Base-by-base conservation (phyloP, 257 asterid species). In the Capsicum rhomboideum region DNA sequence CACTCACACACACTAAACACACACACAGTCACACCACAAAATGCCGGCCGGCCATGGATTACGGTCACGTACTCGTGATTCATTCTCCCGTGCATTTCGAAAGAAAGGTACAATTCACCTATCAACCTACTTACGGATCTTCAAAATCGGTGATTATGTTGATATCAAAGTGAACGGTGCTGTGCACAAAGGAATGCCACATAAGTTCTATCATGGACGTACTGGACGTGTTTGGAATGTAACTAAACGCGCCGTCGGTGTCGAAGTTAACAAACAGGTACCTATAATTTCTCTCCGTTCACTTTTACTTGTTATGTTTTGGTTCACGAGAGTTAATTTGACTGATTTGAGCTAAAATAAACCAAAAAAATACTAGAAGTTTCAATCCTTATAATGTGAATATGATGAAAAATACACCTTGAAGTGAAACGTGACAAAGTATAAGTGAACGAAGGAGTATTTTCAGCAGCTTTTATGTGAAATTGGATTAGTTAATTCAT, bases 31-130 rank as follows among this genome's bases (percentile, higher is more conserved):
- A 40, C 44, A 71, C 71, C 23, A 68, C 18, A 68, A 68, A 68
- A 90, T 90, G 92, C 92, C 92, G 82, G 92, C 91, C 21, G 92
- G 92, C 13, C 92, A 90, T n/a, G 92, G 92, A 1, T 1, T 88
- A 20, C 82, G 91, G 55, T 10, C 92, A 23, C 82, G 91, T 29
- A 89, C 91, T 2, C 37, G 90, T 28, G 89, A 87, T 82, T 58
- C 55, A 80, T 89, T 89, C 84, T 37, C 90, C 1, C 84, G 90
- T 13, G 89, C 88, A 0, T 89, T 89, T 82, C 87, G 92, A 52
- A 90, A 88, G 91, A 82, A 82, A 46, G 92, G 92, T 0, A 82
- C 83, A 3, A 88, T 86, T 8, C 87, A 23, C 0, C 71, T 90
- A 6, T 74, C 92, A 1, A 88, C 89, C 1, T 88, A 90, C 66